These are phyloP conservation scores for Leishmania aethiopica DNA, from an alignment of 208 protist species.

Conservation along the genomic window DNA sequence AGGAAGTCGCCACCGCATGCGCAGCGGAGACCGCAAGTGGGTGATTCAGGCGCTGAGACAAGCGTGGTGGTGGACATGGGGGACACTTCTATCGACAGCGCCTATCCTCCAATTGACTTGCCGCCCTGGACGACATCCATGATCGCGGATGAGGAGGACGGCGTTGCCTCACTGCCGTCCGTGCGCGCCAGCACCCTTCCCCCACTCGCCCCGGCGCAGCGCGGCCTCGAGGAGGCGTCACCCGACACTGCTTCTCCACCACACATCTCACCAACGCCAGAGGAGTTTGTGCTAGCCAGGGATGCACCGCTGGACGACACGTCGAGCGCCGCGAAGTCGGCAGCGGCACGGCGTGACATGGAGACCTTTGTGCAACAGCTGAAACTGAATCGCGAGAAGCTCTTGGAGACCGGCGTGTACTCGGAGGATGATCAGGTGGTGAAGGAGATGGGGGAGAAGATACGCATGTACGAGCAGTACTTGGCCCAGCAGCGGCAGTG, in stretches of 20 bases:
- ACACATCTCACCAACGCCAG: constrained; percentile 36
- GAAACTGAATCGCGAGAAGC: constrained; percentile 72
- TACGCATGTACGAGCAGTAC: constrained; percentile 86
- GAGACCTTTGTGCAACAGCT: constrained; percentile 77
- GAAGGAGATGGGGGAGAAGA: constrained; percentile 86
- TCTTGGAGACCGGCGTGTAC: constrained; percentile 89
- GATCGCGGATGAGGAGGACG: constrained; percentile 5
- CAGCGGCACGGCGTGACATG: constrained; percentile 71
- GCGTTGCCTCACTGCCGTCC: constrained; percentile 9
- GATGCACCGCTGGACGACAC: constrained; percentile 11
- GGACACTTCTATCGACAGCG: constrained; percentile 32
- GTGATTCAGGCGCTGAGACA: not conserved
- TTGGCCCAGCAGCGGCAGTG: constrained; percentile 23
- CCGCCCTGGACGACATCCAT: constrained; percentile 23
- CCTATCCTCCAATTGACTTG: constrained; percentile 25
- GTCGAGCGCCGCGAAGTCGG: constrained; percentile 14
- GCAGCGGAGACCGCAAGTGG: not conserved
- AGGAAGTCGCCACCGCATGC: not conserved
- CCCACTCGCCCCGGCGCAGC: constrained; percentile 28
- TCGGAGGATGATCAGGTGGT: constrained; percentile 57
- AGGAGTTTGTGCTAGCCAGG: constrained; percentile 56
- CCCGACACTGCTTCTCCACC: not conserved
- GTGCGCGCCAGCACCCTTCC: constrained; percentile 29
- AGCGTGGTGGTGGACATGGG: constrained; percentile 35
- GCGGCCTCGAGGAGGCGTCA: constrained; percentile 2